Percentiles rank a stretch among this genome's conserved stretches.
Conservation (phyloP, 345 rosid genomes). For the Balakata baccata region DNA sequence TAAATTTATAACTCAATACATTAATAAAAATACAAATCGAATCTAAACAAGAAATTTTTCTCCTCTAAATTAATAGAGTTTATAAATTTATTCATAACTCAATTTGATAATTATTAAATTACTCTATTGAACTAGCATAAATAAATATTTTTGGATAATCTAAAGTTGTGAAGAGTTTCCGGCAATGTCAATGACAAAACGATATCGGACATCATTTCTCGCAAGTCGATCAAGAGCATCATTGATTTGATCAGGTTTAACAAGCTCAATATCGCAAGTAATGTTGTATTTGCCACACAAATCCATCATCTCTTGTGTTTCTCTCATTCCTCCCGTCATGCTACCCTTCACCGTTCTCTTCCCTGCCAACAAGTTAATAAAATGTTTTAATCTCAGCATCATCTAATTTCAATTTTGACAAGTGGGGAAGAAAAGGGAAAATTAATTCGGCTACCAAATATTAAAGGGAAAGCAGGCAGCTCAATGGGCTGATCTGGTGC, state of each 20-base stretch:
- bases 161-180: constrained; percentile 9
- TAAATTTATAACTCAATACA: no score
- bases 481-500: constrained; percentile 50
- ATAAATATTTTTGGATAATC: neutral
- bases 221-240: constrained; percentile 49
- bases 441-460: constrained; percentile 43
- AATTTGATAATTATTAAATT: neutral
- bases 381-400: neutral
- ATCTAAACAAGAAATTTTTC: no score
- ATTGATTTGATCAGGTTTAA: constrained; percentile 41
- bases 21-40: no score
- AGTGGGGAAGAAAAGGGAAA: constrained; percentile 9
- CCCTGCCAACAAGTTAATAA: constrained; percentile 29
- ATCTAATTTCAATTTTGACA: neutral
- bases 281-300: constrained; percentile 50
- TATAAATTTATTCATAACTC: no score
- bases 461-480: constrained; percentile 53
- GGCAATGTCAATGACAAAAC: constrained; percentile 59
- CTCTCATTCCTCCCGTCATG: constrained; percentile 50
- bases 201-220: constrained; percentile 55
- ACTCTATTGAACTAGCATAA: neutral
- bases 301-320: constrained; percentile 61
- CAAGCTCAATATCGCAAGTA: constrained; percentile 45
- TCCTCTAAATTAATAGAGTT: no score
- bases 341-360: constrained; percentile 51